These are phyloP conservation scores for Camellia lanceoleosa DNA, from an alignment of 148 eudicot species.

Conservation along the genomic window DNA sequence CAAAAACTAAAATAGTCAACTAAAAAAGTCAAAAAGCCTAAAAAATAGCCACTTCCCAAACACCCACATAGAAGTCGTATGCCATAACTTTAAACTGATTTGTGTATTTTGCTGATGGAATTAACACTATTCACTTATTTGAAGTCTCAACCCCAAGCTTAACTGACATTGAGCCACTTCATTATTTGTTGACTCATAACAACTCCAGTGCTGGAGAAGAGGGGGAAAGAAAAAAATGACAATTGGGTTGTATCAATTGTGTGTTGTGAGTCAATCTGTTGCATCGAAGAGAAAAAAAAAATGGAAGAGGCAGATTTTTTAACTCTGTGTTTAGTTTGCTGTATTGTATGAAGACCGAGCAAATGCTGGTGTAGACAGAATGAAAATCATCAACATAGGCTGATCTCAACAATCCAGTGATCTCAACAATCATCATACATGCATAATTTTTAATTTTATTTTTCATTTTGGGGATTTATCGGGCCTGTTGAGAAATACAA, in stretches of 20 bases:
- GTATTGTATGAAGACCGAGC: constrained; percentile 93
- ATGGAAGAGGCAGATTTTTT: neutral
- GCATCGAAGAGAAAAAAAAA: neutral
- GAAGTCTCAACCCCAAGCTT: neutral
- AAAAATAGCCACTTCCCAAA: too few species aligned
- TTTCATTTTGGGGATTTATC: constrained; percentile 70
- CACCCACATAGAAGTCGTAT: neutral
- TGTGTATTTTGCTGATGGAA: neutral
- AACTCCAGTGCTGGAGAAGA: too few species aligned
- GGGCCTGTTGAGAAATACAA: constrained; percentile 94
- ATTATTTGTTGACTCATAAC: too few species aligned
- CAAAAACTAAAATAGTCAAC: too few species aligned
- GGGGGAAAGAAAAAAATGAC: too few species aligned
- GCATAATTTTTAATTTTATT: neutral
- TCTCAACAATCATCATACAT: constrained; percentile 49
- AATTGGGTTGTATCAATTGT: neutral
- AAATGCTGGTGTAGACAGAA: constrained; percentile 82
- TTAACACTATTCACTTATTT: neutral
- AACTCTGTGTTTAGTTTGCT: constrained; percentile 59
- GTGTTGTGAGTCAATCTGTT: neutral
- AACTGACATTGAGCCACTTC: neutral
- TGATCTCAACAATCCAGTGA: constrained; percentile 83
- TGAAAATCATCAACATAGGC: constrained; percentile 84
- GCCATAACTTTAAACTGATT: neutral
- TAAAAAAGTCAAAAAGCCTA: too few species aligned